Conservation (phyloP, 495 filamentous ascomycete genomes). For the Copromyces sp. region DNA sequence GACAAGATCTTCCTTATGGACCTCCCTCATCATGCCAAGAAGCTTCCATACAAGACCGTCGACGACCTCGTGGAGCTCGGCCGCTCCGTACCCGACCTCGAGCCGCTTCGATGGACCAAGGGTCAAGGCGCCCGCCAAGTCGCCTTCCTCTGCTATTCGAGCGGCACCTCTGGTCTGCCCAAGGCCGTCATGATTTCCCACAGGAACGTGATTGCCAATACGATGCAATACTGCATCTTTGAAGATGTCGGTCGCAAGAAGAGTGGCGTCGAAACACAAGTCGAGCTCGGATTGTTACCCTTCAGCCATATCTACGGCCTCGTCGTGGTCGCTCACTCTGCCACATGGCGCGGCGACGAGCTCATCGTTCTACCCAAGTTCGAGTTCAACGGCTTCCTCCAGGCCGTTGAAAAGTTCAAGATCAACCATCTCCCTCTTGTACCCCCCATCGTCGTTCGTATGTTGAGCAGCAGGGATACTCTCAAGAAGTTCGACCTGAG, state of each 20-base stretch:
- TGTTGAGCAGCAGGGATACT: constrained; percentile 55
- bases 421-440: constrained; percentile 62
- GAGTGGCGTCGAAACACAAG: constrained; percentile 43
- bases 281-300: constrained; percentile 63
- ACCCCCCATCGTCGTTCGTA: constrained; percentile 76
- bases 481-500: constrained; percentile 66
- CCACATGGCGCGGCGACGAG: constrained; percentile 65
- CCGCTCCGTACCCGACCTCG: constrained; percentile 48
- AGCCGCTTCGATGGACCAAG: constrained; percentile 55
- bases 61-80: constrained; percentile 58
- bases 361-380: constrained; percentile 79
- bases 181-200: constrained; percentile 96
- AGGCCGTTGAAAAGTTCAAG: constrained; percentile 61
- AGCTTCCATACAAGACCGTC: constrained; percentile 56
- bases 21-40: constrained; percentile 46
- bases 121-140: constrained; percentile 68
- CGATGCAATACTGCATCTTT: constrained; percentile 49
- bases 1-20: constrained; percentile 67
- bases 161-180: constrained; percentile 82
- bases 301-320: constrained; percentile 82
- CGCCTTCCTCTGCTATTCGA: constrained; percentile 84
- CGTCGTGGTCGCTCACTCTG: constrained; percentile 62
- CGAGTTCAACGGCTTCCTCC: constrained; percentile 55
- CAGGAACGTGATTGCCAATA: constrained; percentile 78
- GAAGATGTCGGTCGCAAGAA: constrained; percentile 38